Evolutionary conservation across 1,284 basidiomycete species (phyloP), one percentile per base, ranked within the genome.

Genomic region (Salmacisia buchloeana): DNA sequence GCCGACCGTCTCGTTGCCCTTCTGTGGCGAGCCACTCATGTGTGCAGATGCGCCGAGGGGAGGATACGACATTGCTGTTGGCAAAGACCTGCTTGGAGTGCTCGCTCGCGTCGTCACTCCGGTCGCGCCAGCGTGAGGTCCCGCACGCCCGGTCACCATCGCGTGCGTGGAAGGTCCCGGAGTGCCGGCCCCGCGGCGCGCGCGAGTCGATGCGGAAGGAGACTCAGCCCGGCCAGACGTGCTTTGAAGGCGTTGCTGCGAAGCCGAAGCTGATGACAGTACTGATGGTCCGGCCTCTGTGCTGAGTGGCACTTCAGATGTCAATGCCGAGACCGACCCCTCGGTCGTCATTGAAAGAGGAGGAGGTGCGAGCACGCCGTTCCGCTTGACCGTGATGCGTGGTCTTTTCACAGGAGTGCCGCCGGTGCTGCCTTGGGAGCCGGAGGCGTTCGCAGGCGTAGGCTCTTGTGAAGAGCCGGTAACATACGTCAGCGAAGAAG

Each of bases 21-120:
- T 54, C 49, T 54, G 49, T 13, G 49, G 49, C 25, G 49, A 54
- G 27, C 49, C 49, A n/a, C 49, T n/a, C 49, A 54, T 54, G 29
- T 54, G 49, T 12, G 49, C 49, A 33, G 49, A 9, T 12, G 49
- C 49, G 4, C 25, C 49, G 27, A 54, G 31, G 27, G 49, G 31
- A 6, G 49, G 49, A 18, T 54, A 54, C 3, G 49, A 27, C 23
- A 54, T 25, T 6, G 49, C 27, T n/a, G n/a, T n/a, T n/a, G n/a
- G n/a, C n/a, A n/a, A n/a, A n/a, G n/a, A n/a, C n/a, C n/a, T n/a
- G n/a, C n/a, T n/a, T n/a, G n/a, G n/a, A n/a, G n/a, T n/a, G n/a
- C n/a, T n/a, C n/a, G n/a, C n/a, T n/a, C n/a, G n/a, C n/a, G n/a
- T n/a, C n/a, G n/a, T n/a, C n/a, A n/a, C n/a, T n/a, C n/a, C n/a